Percentiles rank a stretch among this genome's conserved stretches.
These are phyloP conservation scores for Chaetomium fimeti DNA, from an alignment of 495 filamentous ascomycete species.

Conservation along the genomic window DNA sequence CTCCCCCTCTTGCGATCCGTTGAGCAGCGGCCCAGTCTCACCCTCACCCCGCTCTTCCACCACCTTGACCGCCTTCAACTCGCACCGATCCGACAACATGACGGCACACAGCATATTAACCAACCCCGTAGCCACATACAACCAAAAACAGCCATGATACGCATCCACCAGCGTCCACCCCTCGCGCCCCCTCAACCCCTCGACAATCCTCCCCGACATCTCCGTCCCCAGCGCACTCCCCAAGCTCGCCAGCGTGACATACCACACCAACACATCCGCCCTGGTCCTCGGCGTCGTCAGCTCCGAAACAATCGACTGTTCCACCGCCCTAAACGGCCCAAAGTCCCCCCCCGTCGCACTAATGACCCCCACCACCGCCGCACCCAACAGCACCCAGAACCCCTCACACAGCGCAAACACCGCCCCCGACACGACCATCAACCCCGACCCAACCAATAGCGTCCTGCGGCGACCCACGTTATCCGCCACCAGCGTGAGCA, in stretches of 20 bases:
- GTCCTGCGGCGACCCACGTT: slow-evolving; percentile 65
- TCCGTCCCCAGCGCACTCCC: slow-evolving; percentile 38
- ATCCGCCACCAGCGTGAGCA: slow-evolving; percentile 77
- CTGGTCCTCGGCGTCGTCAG: slow-evolving; percentile 61
- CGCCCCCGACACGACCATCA: slow-evolving; percentile 68
- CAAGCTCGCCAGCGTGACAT: slow-evolving; percentile 52
- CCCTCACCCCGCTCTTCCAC: slow-evolving; percentile 2
- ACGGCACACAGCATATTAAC: slow-evolving; percentile 37
- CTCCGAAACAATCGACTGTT: slow-evolving; percentile 76
- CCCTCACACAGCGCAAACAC: slow-evolving; percentile 66
- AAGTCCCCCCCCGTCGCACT: slow-evolving; percentile 77
- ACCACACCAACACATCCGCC: slow-evolving; percentile 82
- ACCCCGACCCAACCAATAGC: slow-evolving; percentile 59
- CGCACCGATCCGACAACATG: slow-evolving; percentile 39
- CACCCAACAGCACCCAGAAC: slow-evolving; percentile 72
- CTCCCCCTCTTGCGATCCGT: not conserved
- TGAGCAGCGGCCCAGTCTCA: slow-evolving; percentile 23
- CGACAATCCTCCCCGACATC: slow-evolving; percentile 41
- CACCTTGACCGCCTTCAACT: slow-evolving; percentile 30
- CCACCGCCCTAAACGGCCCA: slow-evolving; percentile 79
- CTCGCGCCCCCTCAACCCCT: slow-evolving; percentile 31
- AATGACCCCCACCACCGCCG: slow-evolving; percentile 79
- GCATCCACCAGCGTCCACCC: slow-evolving; percentile 39
- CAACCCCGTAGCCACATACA: slow-evolving; percentile 40
- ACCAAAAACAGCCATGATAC: slow-evolving; percentile 43